Evolutionary conservation across 2,329 filamentous ascomycete species (phyloP).

Genomic region (Paecilomyces dactylethromorphus): DNA sequence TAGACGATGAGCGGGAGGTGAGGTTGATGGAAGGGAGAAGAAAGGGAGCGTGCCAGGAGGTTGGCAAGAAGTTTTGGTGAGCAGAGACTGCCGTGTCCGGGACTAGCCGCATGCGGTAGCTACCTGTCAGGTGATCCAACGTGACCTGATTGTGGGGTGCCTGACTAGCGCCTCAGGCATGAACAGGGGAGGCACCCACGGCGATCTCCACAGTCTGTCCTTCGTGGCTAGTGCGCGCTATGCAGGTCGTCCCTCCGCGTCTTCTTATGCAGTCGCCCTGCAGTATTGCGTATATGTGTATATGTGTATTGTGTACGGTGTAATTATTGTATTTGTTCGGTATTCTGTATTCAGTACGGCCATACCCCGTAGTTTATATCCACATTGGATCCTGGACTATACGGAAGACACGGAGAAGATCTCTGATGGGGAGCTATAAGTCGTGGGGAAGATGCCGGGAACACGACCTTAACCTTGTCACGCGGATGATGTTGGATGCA

Average conservation of each 20-base stretch:
- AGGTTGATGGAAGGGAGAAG: constrained; percentile 4
- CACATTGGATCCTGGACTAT: not conserved
- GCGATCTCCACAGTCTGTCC: not conserved
- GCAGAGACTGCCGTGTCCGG: constrained; percentile 2
- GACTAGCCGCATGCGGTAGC: not conserved
- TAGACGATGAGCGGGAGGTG: not conserved
- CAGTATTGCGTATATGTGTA: not conserved
- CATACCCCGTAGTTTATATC: not conserved
- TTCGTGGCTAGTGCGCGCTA: not conserved
- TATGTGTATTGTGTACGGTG: not conserved
- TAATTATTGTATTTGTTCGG: no score
- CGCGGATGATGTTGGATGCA: not conserved
- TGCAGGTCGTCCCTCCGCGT: not conserved
- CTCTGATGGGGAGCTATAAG: not conserved
- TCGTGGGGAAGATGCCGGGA: not conserved
- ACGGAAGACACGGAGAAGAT: not conserved
- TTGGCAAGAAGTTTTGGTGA: constrained; percentile 3
- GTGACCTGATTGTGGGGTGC: not conserved
- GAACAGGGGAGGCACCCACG: not conserved
- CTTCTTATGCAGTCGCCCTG: not conserved
- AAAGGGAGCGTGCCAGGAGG: constrained; percentile 7
- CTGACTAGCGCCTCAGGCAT: not conserved
- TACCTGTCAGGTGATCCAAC: constrained; percentile 1
- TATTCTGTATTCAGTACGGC: no score
- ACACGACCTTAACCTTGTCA: not conserved